Conservation (phyloP, 345 rosid species). For the Gossypium herbaceum region DNA sequence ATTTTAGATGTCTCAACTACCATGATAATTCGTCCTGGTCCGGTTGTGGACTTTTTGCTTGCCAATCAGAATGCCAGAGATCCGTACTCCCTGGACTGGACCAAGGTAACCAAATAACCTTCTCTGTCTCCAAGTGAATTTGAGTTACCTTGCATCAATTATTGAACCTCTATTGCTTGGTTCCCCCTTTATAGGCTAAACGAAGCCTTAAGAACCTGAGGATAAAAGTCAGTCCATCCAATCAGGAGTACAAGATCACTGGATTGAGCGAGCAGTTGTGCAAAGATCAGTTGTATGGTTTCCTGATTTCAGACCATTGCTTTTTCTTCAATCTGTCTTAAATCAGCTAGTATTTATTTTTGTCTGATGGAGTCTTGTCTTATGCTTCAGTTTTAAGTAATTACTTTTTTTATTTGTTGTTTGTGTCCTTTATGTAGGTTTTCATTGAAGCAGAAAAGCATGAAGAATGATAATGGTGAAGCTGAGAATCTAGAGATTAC, state of each 20-base stretch:
- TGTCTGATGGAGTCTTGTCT: not conserved
- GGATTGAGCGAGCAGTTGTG: conserved; percentile 73
- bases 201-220: conserved; percentile 66
- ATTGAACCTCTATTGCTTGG: not conserved
- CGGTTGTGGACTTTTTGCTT: conserved; percentile 65
- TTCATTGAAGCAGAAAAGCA: conserved; percentile 40
- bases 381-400: not conserved
- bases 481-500: conserved; percentile 45
- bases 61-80: conserved; percentile 63
- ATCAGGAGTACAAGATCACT: conserved; percentile 80
- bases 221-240: conserved; percentile 62
- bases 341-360: too few relatives aligned
- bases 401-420: not conserved
- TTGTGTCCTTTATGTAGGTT: conserved; percentile 45
- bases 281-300: conserved; percentile 45
- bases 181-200: conserved; percentile 53
- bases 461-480: conserved; percentile 41
- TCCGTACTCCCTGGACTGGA: conserved; percentile 62
- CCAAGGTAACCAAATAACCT: conserved; percentile 45
- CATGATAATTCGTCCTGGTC: conserved; percentile 83
- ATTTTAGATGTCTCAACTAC: conserved; percentile 79
- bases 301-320: conserved; percentile 10
- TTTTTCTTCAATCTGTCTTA: conserved; percentile 7
- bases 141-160: not conserved
- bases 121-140: not conserved